phyloP scores from a whole-genome alignment of 1,284 basidiomycete genomes.

The Ceratobasidium sp. region DNA sequence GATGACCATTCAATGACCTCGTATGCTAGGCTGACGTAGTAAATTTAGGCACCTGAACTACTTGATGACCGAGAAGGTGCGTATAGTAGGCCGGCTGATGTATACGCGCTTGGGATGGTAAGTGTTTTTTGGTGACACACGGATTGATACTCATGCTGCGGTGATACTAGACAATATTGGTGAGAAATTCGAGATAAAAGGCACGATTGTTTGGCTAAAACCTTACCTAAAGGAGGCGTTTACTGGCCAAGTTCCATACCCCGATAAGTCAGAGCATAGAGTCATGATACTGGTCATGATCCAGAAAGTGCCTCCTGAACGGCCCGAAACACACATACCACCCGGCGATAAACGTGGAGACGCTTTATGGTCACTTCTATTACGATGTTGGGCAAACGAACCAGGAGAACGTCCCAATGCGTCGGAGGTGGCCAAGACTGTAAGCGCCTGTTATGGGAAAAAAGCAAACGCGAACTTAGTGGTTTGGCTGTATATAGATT shows the following conservation, averaged over 20 bases:
- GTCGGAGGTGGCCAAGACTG: not conserved
- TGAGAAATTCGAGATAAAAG: too few relatives aligned
- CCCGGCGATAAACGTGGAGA: not conserved
- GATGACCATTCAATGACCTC: not conserved
- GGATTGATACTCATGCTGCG: not conserved
- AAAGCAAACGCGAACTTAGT: too few relatives aligned
- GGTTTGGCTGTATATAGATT: too few relatives aligned
- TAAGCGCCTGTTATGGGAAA: too few relatives aligned
- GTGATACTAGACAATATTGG: not conserved
- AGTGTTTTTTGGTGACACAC: not conserved
- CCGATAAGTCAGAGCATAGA: not conserved
- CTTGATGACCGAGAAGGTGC: not conserved
- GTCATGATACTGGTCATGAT: not conserved
- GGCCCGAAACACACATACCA: not conserved
- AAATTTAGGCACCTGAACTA: not conserved
- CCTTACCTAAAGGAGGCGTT: not conserved
- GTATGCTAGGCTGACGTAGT: not conserved
- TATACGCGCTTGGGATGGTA: constrained; percentile 15
- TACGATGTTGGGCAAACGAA: not conserved
- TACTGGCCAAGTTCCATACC: not conserved
- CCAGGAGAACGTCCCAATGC: not conserved
- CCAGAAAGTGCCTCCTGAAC: not conserved
- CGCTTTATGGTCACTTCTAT: not conserved
- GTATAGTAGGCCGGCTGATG: not conserved
- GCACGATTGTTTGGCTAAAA: not conserved